Conservation (phyloP, 2,329 filamentous ascomycete genomes). For the Alternaria sp. region DNA sequence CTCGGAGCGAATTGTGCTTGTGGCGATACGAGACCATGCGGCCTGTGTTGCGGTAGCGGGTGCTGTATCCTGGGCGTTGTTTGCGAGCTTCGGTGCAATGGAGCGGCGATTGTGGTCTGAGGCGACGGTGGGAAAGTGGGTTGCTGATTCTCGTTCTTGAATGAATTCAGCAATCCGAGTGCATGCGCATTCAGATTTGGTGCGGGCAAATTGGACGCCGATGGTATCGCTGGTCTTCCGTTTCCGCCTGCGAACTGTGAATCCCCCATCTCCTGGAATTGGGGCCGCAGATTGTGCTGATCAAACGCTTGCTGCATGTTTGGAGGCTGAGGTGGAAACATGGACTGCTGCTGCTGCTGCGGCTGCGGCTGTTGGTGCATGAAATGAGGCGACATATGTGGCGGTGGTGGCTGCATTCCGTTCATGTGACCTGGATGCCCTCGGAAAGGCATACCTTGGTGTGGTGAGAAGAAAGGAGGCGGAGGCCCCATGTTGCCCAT, state of each 20-base stretch:
- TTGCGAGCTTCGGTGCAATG: constrained; percentile 25
- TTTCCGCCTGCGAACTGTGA: constrained; percentile 45
- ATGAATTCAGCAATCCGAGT: constrained; percentile 63
- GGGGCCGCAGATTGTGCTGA: constrained; percentile 9
- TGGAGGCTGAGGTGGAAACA: constrained; percentile 20
- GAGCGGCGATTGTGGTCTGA: constrained; percentile 14
- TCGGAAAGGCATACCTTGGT: constrained; percentile 38
- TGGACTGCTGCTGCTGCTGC: constrained; percentile 5
- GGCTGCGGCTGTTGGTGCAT: constrained; percentile 16
- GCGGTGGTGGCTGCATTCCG: constrained; percentile 29
- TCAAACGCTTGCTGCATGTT: constrained; percentile 32
- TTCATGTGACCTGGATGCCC: constrained; percentile 30
- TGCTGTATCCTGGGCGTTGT: constrained; percentile 32
- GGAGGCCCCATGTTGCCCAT: constrained; percentile 56
- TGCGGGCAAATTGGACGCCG: constrained; percentile 63
- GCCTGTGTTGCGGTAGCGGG: constrained; percentile 26
- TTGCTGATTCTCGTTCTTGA: constrained; percentile 53
- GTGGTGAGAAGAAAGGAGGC: constrained; percentile 57
- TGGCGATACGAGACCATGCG: constrained; percentile 35
- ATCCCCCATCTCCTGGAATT: constrained; percentile 29
- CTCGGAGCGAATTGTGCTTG: constrained; percentile 31
- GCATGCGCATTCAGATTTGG: constrained; percentile 65
- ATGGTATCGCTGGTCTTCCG: constrained; percentile 56
- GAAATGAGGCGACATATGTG: constrained; percentile 31
- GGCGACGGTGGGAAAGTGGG: constrained; percentile 12